Percentiles rank a stretch among this genome's conserved stretches.
phyloP scores from a whole-genome alignment of 2,329 filamentous ascomycete genomes.

The Camillea tinctor region DNA sequence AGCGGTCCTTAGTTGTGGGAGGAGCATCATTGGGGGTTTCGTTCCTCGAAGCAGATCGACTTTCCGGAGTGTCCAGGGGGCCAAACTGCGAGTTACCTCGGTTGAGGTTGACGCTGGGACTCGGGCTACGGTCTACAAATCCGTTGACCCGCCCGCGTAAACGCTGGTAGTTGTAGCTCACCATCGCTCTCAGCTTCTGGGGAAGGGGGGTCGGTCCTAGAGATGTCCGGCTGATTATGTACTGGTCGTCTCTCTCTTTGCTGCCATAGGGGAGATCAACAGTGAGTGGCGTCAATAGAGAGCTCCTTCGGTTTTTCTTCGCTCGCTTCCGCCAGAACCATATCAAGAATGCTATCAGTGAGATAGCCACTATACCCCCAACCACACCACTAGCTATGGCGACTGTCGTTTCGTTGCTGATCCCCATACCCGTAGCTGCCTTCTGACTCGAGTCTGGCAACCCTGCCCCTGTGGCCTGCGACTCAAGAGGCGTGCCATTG shows the following conservation, averaged over 20 bases:
- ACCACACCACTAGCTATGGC: constrained; percentile 52
- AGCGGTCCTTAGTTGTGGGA: constrained; percentile 37
- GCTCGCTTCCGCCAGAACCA: constrained; percentile 50
- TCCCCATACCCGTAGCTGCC: constrained; percentile 25
- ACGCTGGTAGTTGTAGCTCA: constrained; percentile 37
- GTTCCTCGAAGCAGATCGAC: constrained; percentile 37
- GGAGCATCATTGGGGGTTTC: constrained; percentile 15
- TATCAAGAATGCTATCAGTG: constrained; percentile 46
- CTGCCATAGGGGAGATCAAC: constrained; percentile 26
- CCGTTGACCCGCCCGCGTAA: constrained; percentile 36
- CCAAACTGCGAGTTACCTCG: constrained; percentile 54
- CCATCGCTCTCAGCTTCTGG: constrained; percentile 39
- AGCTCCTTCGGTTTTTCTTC: constrained; percentile 44
- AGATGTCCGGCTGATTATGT: constrained; percentile 45
- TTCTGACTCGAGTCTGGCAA: constrained; percentile 12
- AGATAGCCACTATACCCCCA: constrained; percentile 47
- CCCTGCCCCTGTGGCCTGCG: constrained; percentile 17
- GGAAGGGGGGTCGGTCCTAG: constrained; percentile 49
- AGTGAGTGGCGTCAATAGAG: constrained; percentile 49
- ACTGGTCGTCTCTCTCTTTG: constrained; percentile 32
- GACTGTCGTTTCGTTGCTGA: constrained; percentile 35
- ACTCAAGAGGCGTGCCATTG: constrained; percentile 14
- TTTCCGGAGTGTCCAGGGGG: constrained; percentile 30
- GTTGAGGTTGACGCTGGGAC: constrained; percentile 48
- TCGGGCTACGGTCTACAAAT: constrained; percentile 31